Evolutionary conservation across 371 early-diverging fungal genomes (phyloP).

Genomic region (Actinomortierella ambigua): DNA sequence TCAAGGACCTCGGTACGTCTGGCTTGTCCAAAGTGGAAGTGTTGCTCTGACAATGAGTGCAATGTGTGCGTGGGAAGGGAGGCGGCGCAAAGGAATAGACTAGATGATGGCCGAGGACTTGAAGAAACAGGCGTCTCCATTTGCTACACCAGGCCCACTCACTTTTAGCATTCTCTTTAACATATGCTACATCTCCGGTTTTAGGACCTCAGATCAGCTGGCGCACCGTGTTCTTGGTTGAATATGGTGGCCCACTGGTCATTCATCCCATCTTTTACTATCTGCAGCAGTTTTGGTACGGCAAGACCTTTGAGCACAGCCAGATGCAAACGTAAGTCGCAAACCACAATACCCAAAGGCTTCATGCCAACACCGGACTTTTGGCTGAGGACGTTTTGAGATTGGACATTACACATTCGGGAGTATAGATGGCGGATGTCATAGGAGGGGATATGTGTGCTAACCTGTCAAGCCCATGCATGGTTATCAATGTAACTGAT

Average conservation of each 20-base stretch:
- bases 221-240: slow-evolving; percentile 93
- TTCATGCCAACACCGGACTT: too few species aligned
- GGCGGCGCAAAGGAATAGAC: background rate
- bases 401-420: too few species aligned
- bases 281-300: slow-evolving; percentile 68
- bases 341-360: too few species aligned
- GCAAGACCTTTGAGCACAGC: slow-evolving; percentile 66
- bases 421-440: too few species aligned
- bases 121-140: too few species aligned
- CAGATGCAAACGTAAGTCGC: slow-evolving; percentile 62
- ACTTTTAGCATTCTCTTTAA: background rate
- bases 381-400: too few species aligned
- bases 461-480: too few species aligned
- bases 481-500: too few species aligned
- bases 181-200: too few species aligned
- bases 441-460: too few species aligned
- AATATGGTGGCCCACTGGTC: slow-evolving; percentile 91
- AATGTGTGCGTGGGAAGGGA: background rate
- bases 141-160: too few species aligned
- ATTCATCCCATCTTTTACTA: slow-evolving; percentile 90
- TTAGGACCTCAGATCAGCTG: slow-evolving; percentile 93
- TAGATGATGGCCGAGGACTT: too few species aligned
- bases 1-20: slow-evolving; percentile 83
- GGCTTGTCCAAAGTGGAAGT: background rate
- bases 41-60: background rate